These are phyloP conservation scores for Stagonosporopsis tanaceti DNA, from an alignment of 2,329 filamentous ascomycete species.

Conservation along the genomic window DNA sequence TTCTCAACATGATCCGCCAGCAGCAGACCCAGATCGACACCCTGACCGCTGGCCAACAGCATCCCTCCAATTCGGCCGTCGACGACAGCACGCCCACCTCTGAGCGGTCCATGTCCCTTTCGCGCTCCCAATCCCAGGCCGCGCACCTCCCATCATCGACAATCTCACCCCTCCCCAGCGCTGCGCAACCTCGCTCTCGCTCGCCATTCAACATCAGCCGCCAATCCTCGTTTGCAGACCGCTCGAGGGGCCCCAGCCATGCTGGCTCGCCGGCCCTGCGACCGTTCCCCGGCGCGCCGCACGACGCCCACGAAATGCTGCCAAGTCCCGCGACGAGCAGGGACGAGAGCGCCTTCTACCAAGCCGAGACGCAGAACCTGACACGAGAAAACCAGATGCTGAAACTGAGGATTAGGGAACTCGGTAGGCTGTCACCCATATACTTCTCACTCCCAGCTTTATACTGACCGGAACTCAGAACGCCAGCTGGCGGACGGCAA, in stretches of 20 bases:
- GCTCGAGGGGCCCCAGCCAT: slow-evolving; percentile 50
- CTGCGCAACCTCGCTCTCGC: slow-evolving; percentile 37
- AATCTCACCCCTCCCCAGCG: slow-evolving; percentile 47
- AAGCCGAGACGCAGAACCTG: slow-evolving; percentile 81
- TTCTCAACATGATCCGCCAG: slow-evolving; percentile 77
- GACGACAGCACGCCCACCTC: slow-evolving; percentile 63
- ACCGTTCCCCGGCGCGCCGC: slow-evolving; percentile 58
- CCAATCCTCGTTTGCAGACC: slow-evolving; percentile 53
- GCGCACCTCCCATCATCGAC: slow-evolving; percentile 40
- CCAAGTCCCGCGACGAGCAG: slow-evolving; percentile 59
- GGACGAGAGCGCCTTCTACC: slow-evolving; percentile 81
- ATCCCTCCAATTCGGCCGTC: slow-evolving; percentile 54
- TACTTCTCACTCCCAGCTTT: background rate
- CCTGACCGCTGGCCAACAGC: slow-evolving; percentile 56
- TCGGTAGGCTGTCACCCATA: slow-evolving; percentile 59
- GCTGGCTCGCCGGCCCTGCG: slow-evolving; percentile 56
- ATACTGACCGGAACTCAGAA: slow-evolving; percentile 28
- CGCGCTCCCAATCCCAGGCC: slow-evolving; percentile 36
- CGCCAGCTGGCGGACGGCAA: slow-evolving; percentile 46
- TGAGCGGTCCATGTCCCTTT: slow-evolving; percentile 56
- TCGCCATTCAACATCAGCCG: slow-evolving; percentile 53
- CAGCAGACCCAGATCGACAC: slow-evolving; percentile 76
- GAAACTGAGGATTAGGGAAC: slow-evolving; percentile 74
- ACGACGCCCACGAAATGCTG: slow-evolving; percentile 64
- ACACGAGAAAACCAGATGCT: slow-evolving; percentile 85